Evolutionary conservation across 106 monocot species (phyloP), one percentile per base, ranked within the genome.

Genomic region (Acorus calamus): DNA sequence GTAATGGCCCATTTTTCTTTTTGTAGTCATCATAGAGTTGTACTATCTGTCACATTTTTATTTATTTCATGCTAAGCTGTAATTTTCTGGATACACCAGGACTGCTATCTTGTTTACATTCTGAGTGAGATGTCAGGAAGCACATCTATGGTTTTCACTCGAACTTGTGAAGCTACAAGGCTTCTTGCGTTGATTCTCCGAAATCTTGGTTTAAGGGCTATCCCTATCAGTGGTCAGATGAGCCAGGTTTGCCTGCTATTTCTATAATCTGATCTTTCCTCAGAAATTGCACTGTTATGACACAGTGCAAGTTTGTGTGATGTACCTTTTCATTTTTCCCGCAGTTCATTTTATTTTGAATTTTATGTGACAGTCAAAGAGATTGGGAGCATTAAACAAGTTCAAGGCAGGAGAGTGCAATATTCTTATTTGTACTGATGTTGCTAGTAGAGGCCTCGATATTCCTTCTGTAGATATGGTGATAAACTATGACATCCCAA

Each of bases 401-500:
- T 96, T 96, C 60, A 96, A 90, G 64, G 77, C 94, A 51, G 87
- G 82, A 66, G 80, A 87, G 47, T 85, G 90, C 52, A 87, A 90
- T 53, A 76, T 96, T 53, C 81, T 90, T 60, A 71, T 90, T 42
- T 84, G 87, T 68, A 96, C 94, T 50, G 94, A 91, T 78, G 82
- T 96, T 53, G 87, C 84, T 52, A 90, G 90, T 47, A 77, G 94
- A 73, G 94, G 94, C 56, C 87, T 96, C 57, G 94, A 96, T 66
- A 91, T 86, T 64, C 84, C 87, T 44, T 69, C 84, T 48, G 94
- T 96, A 60, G 84, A 96, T 64, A n/a, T 96, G 56, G 94, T 96
- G 12, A 87, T 96, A 48, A 96, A 96, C 65, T 96, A 96, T 76
- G 90, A 96, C 48, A 90, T 96, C 43, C 94, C 94, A 3, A 68